Evolutionary conservation across 495 filamentous ascomycete species (phyloP).

Genomic region (Parathielavia hyrcaniae): DNA sequence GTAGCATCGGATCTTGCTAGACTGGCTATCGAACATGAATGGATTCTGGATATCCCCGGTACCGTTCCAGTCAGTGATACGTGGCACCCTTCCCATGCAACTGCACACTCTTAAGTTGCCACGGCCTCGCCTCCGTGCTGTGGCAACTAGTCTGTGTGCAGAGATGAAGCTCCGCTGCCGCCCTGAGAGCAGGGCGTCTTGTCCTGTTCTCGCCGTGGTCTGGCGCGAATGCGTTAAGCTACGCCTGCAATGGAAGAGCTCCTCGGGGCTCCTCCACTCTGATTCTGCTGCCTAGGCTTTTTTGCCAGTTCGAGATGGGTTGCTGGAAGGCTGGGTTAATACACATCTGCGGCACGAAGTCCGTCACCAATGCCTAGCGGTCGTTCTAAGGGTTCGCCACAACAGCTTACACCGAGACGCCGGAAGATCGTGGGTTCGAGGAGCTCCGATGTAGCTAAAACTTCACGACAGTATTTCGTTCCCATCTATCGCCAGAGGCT

Average conservation of each 20-base stretch:
- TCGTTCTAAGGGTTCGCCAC: too few species aligned
- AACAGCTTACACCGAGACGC: too few species aligned
- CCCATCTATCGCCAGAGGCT: too few species aligned
- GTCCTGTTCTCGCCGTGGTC: slow-evolving; percentile 27
- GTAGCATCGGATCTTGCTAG: background rate
- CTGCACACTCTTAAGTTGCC: slow-evolving; percentile 94
- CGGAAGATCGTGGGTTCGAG: background rate
- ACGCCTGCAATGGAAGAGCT: slow-evolving; percentile 14
- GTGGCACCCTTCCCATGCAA: slow-evolving; percentile 14
- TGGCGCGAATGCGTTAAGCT: slow-evolving; percentile 23
- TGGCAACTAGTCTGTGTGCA: slow-evolving; percentile 95
- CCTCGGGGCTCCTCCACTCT: slow-evolving; percentile 15
- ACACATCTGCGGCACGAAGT: slow-evolving; percentile 14
- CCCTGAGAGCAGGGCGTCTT: slow-evolving; percentile 42
- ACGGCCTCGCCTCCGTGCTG: slow-evolving; percentile 62
- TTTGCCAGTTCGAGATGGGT: slow-evolving; percentile 11
- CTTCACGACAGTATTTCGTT: too few species aligned
- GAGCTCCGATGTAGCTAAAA: too few species aligned
- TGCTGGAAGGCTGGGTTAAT: slow-evolving; percentile 21
- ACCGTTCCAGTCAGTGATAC: background rate
- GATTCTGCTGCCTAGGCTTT: slow-evolving; percentile 17
- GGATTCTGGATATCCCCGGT: background rate
- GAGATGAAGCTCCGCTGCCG: slow-evolving; percentile 54
- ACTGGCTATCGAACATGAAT: slow-evolving; percentile 1
- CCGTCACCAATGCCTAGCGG: too few species aligned